phyloP scores from a whole-genome alignment of 345 rosid genomes.

The Boechera divaricarpa region DNA sequence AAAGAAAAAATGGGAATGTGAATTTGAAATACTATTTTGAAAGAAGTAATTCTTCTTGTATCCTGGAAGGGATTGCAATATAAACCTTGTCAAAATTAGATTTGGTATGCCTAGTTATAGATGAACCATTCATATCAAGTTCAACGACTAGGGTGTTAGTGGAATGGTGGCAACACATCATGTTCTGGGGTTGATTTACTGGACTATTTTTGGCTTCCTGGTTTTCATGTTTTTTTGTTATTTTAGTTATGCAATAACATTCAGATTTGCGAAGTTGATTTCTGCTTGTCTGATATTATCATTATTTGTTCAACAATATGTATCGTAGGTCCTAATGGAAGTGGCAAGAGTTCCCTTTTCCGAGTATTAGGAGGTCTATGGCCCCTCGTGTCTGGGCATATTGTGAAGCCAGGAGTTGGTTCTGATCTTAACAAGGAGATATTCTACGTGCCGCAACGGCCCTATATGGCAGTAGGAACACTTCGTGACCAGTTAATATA shows the following conservation, averaged over 20 bases:
- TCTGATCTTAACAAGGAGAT: constrained; percentile 98
- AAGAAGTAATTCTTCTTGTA: constrained; percentile 5
- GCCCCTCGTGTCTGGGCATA: constrained; percentile 94
- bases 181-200: constrained; percentile 25
- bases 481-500: constrained; percentile 96
- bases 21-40: constrained; percentile 17
- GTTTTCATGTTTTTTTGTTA: neutral
- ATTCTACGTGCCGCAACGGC: constrained; percentile 97
- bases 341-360: constrained; percentile 99
- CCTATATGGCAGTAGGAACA: constrained; percentile 98
- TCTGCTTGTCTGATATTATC: constrained; percentile 1
- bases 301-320: constrained; percentile 32
- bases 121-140: constrained; percentile 11
- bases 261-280: constrained; percentile 2
- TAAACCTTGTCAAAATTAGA: constrained; percentile 16
- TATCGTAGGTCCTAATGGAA: constrained; percentile 94
- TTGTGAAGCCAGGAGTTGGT: constrained; percentile 97
- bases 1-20: constrained; percentile 5
- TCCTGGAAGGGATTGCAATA: constrained; percentile 19
- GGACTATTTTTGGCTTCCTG: constrained; percentile 17
- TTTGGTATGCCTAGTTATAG: constrained; percentile 32
- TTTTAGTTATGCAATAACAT: constrained; percentile 6
- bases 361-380: constrained; percentile 99
- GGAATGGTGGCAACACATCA: constrained; percentile 12
- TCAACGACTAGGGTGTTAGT: neutral